Percentiles rank a stretch among this genome's conserved stretches.
Conservation (phyloP, 352 stramenopile genomes). For the Globisporangium irregulare region DNA sequence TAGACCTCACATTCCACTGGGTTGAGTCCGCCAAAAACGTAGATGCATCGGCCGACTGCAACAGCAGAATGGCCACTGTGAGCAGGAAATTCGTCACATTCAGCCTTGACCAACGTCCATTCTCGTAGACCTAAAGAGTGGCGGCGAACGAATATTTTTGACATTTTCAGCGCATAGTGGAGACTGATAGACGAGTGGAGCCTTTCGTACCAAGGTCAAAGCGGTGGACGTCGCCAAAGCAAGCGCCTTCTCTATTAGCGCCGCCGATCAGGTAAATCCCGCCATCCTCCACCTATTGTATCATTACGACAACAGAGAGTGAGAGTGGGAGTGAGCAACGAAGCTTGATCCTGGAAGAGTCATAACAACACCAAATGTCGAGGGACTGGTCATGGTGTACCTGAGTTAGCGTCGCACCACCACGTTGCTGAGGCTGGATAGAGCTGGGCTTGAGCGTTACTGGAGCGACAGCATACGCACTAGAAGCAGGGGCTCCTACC, state of each 20-base stretch:
- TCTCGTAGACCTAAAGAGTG: constrained; percentile 8
- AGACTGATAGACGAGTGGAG: background rate
- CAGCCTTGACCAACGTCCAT: constrained; percentile 26
- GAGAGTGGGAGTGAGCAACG: background rate
- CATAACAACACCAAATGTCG: background rate
- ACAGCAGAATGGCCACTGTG: constrained; percentile 66
- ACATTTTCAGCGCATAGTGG: background rate
- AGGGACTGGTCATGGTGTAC: constrained; percentile 8
- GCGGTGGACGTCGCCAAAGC: constrained; percentile 50
- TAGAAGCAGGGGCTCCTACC: background rate
- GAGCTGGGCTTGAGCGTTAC: constrained; percentile 12
- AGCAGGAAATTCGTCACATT: constrained; percentile 25
- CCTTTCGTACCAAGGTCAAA: constrained; percentile 46
- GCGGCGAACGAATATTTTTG: background rate
- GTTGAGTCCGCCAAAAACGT: constrained; percentile 68
- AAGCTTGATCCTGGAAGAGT: background rate
- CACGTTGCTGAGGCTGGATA: constrained; percentile 25
- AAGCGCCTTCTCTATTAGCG: constrained; percentile 45
- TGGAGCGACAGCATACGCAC: constrained; percentile 1
- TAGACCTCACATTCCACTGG: constrained; percentile 36
- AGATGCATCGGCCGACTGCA: constrained; percentile 35
- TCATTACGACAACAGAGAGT: background rate
- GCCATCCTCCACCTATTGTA: constrained; percentile 21
- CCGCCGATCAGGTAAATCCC: constrained; percentile 62
- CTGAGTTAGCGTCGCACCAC: constrained; percentile 57